Base-by-base conservation (phyloP, 1,284 basidiomycete genomes). In the Ustilago lituana region DNA sequence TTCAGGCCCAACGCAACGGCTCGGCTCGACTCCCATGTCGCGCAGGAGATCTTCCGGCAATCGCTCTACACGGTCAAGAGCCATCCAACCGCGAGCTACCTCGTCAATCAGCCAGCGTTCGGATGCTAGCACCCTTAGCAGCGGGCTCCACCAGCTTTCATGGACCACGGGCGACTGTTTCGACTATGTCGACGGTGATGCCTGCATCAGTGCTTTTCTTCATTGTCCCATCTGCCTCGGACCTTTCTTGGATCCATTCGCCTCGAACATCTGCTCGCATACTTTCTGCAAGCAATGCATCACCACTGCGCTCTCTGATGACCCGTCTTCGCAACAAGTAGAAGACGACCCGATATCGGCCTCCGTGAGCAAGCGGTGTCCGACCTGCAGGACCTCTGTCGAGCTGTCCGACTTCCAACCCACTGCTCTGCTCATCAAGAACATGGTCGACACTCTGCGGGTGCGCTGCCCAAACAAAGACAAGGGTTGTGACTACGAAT, bases 221-320 rank as follows among this genome's bases (percentile, higher is more conserved):
- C 58, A 64, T 14, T 72, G 64, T 20, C 68, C 62, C 22, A 68
- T 72, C 37, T 72, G 73, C 40, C 45, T 72, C 15, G 65, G 64
- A 14, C 74, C 74, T 15, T 77, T 77, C 29, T 29, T 70, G 20
- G 67, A 74, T 12, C 74, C 74, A 0, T 61, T 45, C 36, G 59
- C 53, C 2, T 66, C 69, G 8, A 39, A 44, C 2, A n/a, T 37
- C 11, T 77, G 74, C 54, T 64, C 69, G 3, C 74, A 77, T 37
- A 73, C 69, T 4, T 77, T 77, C 26, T 77, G 74, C 51, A 59
- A 39, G 37, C 58, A 57, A 8, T 77, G 74, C 56, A 75, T 77
- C 15, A 33, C 52, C 4, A 63, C 52, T 5, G 71, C 71, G 24
- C 55, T 73, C 22, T 32, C 68, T 5, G 36, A 53, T 7, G 14